A percentile compares a stretch with the other conserved stretches of the same genome.
Evolutionary conservation across 345 rosid species (phyloP).

Genomic region (Eucalyptus virginea): DNA sequence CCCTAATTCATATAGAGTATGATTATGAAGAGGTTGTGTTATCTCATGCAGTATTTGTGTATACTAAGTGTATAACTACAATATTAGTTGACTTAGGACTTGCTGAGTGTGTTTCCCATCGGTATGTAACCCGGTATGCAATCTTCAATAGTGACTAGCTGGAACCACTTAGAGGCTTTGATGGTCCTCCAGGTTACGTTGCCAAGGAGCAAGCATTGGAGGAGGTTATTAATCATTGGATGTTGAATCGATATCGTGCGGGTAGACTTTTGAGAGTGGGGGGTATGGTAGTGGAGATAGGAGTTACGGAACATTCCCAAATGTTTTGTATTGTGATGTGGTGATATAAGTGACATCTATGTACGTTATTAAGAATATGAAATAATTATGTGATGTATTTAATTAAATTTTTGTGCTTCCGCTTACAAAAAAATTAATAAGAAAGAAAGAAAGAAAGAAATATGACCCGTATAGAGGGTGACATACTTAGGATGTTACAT

Average conservation of each 20-base stretch:
- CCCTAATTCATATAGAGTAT: neutral
- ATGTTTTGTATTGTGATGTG: neutral
- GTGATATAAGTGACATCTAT: neutral
- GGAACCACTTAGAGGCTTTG: neutral
- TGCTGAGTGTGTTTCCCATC: neutral
- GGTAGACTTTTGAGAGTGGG: neutral
- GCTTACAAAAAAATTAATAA: too few species aligned
- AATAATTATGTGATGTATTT: neutral
- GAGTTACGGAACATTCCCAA: neutral
- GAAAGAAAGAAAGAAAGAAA: too few species aligned
- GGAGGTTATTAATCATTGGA: neutral
- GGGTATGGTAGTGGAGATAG: neutral
- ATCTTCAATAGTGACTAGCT: neutral
- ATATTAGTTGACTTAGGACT: too few species aligned
- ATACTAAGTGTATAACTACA: too few species aligned
- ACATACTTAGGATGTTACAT: neutral
- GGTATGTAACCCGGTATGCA: rapidly evolving
- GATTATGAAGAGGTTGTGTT: neutral
- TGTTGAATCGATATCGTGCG: too few species aligned
- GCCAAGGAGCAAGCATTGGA: neutral
- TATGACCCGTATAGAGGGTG: too few species aligned
- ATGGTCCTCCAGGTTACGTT: neutral
- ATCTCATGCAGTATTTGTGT: too few species aligned
- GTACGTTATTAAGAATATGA: neutral
- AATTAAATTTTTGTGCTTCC: too few species aligned